Evolutionary conservation across 441 rosid genomes (phyloP).

Genomic region (Mallotus japonicus): DNA sequence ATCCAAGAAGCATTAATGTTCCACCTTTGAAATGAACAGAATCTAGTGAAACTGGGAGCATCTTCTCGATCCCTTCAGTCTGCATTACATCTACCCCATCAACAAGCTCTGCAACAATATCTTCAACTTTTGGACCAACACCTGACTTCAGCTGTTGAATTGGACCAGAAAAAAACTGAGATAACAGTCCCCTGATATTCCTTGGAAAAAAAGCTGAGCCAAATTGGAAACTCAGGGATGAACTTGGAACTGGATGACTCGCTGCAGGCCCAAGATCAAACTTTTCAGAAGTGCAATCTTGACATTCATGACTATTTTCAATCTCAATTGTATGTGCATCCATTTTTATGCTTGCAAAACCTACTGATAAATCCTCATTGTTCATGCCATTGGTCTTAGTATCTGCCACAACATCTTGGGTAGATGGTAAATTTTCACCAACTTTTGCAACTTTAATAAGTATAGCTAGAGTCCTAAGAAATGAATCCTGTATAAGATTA

Average conservation of each 20-base stretch:
- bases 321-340: slow-evolving; percentile 33
- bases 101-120: slow-evolving; percentile 57
- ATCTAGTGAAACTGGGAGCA: slow-evolving; percentile 87
- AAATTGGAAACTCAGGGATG: slow-evolving; percentile 32
- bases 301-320: slow-evolving; percentile 34
- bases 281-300: slow-evolving; percentile 34
- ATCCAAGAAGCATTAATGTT: slow-evolving; percentile 78
- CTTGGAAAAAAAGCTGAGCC: slow-evolving; percentile 37
- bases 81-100: slow-evolving; percentile 58
- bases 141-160: slow-evolving; percentile 48
- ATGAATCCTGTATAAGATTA: slow-evolving; percentile 50
- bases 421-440: slow-evolving; percentile 35
- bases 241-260: slow-evolving; percentile 32
- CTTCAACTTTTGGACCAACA: slow-evolving; percentile 54
- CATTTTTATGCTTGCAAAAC: slow-evolving; percentile 29
- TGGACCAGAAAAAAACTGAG: slow-evolving; percentile 35
- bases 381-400: slow-evolving; percentile 32
- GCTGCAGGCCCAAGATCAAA: slow-evolving; percentile 39
- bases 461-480: slow-evolving; percentile 50
- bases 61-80: slow-evolving; percentile 57
- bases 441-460: slow-evolving; percentile 40
- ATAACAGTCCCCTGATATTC: slow-evolving; percentile 40
- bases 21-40: slow-evolving; percentile 93
- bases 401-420: slow-evolving; percentile 28
- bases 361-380: slow-evolving; percentile 26